phyloP scores from a whole-genome alignment of 768 basidiomycete genomes.

The Psilocybe subaeruginosa region DNA sequence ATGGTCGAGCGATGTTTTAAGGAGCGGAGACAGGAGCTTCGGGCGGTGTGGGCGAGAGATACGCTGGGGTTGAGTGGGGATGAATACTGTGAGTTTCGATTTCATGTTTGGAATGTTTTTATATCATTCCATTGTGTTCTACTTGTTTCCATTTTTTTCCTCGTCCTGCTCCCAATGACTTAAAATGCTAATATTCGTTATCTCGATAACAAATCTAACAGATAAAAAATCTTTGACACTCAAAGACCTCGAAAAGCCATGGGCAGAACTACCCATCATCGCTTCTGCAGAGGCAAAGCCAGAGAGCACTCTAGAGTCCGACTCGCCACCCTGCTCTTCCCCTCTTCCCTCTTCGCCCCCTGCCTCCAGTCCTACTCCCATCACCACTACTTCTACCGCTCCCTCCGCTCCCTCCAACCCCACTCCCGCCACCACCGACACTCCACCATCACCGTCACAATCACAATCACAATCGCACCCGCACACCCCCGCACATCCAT shows the following conservation, averaged over 20 bases:
- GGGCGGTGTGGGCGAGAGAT: conserved; percentile 81
- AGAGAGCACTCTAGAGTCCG: no score
- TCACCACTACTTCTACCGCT: not conserved
- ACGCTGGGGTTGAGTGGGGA: conserved; percentile 63
- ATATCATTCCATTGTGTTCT: no score
- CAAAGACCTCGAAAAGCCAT: conserved; percentile 77
- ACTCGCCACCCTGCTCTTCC: conserved; percentile 8
- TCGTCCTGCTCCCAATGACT: no score
- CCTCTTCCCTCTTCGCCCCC: not conserved
- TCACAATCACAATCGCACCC: not conserved
- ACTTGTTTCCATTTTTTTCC: no score
- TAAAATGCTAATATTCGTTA: no score
- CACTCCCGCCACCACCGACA: no score
- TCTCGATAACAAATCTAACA: conserved; percentile 8
- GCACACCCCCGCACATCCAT: not conserved
- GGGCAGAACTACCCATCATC: conserved; percentile 40
- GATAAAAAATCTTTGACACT: conserved; percentile 57
- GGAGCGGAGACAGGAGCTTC: conserved; percentile 38
- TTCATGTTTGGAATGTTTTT: no score
- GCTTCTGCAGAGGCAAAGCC: not conserved
- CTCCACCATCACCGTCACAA: no score
- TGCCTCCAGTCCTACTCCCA: not conserved
- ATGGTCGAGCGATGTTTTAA: conserved; percentile 74
- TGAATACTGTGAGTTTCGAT: conserved; percentile 64
- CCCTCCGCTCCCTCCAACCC: not conserved